These are phyloP conservation scores for Takashimella koratensis DNA, from an alignment of 1,284 basidiomycete genomes.

Conservation along the genomic window DNA sequence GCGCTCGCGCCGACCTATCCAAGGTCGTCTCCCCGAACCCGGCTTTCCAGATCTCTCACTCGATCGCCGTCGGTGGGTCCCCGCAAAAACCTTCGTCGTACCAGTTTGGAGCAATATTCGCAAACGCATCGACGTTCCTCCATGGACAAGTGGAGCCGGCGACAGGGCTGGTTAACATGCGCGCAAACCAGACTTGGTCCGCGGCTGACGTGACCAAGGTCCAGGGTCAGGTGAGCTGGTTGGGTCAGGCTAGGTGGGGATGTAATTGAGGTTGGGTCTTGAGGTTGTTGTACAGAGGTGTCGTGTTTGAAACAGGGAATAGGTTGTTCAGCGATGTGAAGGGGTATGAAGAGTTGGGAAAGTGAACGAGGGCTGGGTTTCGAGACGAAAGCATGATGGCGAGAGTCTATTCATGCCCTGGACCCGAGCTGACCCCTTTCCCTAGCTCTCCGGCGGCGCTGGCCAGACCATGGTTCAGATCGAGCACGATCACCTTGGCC, in stretches of 20 bases:
- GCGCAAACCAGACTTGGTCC: slow-evolving; percentile 88
- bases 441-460: slow-evolving; percentile 48
- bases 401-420: slow-evolving; percentile 13
- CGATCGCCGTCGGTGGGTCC: slow-evolving; percentile 61
- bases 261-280: no score
- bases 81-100: slow-evolving; percentile 71
- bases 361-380: not conserved
- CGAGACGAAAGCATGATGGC: not conserved
- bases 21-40: slow-evolving; percentile 92
- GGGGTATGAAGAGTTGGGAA: not conserved
- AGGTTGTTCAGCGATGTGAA: not conserved
- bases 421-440: slow-evolving; percentile 56
- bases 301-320: not conserved
- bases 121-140: slow-evolving; percentile 68
- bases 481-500: slow-evolving; percentile 91
- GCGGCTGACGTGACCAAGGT: slow-evolving; percentile 76
- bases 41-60: slow-evolving; percentile 96
- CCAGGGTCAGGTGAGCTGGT: slow-evolving; percentile 72
- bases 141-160: slow-evolving; percentile 88
- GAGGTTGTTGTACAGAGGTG: not conserved
- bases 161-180: slow-evolving; percentile 82
- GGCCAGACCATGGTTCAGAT: slow-evolving; percentile 86
- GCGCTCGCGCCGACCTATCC: slow-evolving; percentile 89
- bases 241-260: no score
- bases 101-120: slow-evolving; percentile 92